Base-by-base conservation (phyloP, 768 basidiomycete species). In the Cystobasidium tubakii region DNA sequence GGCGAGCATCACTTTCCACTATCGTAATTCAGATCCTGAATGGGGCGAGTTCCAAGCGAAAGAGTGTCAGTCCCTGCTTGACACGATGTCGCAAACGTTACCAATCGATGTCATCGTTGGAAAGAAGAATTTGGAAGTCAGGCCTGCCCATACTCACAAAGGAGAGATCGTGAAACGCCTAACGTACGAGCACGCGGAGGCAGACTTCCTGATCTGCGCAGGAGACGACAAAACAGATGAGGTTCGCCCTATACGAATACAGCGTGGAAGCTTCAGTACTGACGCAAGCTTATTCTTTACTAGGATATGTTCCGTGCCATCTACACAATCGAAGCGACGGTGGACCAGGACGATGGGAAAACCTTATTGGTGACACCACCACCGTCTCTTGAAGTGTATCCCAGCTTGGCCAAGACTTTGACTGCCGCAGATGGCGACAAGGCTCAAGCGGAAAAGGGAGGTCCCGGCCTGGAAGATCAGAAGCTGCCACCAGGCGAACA, bases 241-340 rank as follows among this genome's bases (percentile, higher is more conserved):
- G 23, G 31, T 42, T 9, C 25, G 69, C 31, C 27, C 31, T 31
- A 31, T 70, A 33, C 69, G 64, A 64, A 71, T 36, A 70, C 50
- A 6, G 39, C 15, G 39, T 29, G 10, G 29, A 21, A 54, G 29
- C 25, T 54, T 36, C n/a, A n/a, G n/a, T 46, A 34, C 54, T 25
- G 46, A 57, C 54, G 62, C 60, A n/a, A 19, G 13, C n/a, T 15
- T 77, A 90, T 90, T 94, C 94, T 62, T n/a, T 92, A 97, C 84
- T 95, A 99, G 83, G 95, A 99, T 84, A 99, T 99, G 95, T 97
- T 97, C 89, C 89, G 93, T 76, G 86, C 91, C 0, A 84, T 95
- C 0, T 43, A 15, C 74, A 73, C 66, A 53, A 76, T 74, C 74
- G 76, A 71, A 64, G 67, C 72, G 34, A 71, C 73, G 29, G 54